Evolutionary conservation across 768 basidiomycete species (phyloP).

Genomic region (Nidularia pulvinata): DNA sequence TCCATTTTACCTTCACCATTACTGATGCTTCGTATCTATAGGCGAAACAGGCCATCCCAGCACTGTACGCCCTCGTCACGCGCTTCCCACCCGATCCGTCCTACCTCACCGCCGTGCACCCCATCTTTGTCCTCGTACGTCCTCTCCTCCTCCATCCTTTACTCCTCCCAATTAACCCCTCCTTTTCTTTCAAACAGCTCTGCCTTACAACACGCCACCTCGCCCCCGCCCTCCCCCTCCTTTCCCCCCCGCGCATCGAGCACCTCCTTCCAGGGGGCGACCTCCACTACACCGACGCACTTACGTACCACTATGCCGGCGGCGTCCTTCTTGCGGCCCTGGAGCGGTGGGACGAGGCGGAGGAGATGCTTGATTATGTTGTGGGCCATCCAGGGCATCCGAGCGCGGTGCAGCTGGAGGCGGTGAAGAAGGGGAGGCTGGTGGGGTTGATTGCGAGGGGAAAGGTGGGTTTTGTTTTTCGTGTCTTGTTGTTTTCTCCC

Average conservation of each 20-base stretch:
- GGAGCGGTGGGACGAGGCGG: slow-evolving; percentile 67
- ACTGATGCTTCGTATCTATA: too few species aligned
- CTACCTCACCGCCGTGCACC: slow-evolving; percentile 31
- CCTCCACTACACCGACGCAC: slow-evolving; percentile 74
- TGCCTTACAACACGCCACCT: slow-evolving; percentile 59
- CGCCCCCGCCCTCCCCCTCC: slow-evolving; percentile 56
- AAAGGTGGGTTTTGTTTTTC: slow-evolving; percentile 41
- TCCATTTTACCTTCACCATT: too few species aligned
- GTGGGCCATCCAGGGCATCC: slow-evolving; percentile 63
- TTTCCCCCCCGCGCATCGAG: slow-evolving; percentile 62
- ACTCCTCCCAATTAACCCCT: neutral
- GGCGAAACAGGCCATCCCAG: too few species aligned
- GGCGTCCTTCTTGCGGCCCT: slow-evolving; percentile 69
- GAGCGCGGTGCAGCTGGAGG: slow-evolving; percentile 80
- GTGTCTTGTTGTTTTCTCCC: neutral
- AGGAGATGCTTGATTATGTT: slow-evolving; percentile 81
- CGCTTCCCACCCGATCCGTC: too few species aligned
- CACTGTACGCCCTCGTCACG: too few species aligned
- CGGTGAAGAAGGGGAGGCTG: slow-evolving; percentile 79
- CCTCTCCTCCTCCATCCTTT: neutral
- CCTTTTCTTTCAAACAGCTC: slow-evolving; percentile 30
- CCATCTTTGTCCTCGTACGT: slow-evolving; percentile 62
- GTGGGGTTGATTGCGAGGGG: slow-evolving; percentile 81
- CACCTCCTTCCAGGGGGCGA: slow-evolving; percentile 45
- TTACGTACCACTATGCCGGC: slow-evolving; percentile 84